Percentiles rank a stretch among this genome's conserved stretches.
phyloP scores from a whole-genome alignment of 202 grass and related monocot genomes.

The Panicum hallii region DNA sequence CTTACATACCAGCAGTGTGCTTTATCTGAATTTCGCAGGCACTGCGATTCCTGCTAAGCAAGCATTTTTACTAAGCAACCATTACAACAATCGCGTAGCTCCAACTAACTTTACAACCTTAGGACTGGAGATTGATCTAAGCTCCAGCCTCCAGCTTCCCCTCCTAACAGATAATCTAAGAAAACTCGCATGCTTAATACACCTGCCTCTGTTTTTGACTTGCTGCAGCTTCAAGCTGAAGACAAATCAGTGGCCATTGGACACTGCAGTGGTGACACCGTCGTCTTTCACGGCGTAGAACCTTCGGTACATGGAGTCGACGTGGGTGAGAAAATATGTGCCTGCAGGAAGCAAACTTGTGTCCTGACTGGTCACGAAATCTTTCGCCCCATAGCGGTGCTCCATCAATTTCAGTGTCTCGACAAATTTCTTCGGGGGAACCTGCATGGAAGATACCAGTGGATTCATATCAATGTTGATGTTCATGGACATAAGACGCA shows the following conservation, averaged over 20 bases:
- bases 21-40: conserved; percentile 4
- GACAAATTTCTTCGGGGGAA: conserved; percentile 74
- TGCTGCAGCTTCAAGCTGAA: background rate
- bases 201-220: conserved; percentile 29
- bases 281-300: conserved; percentile 69
- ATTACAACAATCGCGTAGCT: conserved; percentile 33
- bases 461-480: background rate
- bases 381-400: conserved; percentile 89
- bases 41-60: background rate
- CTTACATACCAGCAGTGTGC: conserved; percentile 30
- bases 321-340: conserved; percentile 86
- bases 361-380: conserved; percentile 86
- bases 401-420: conserved; percentile 84
- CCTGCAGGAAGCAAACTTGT: conserved; percentile 68
- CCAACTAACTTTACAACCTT: conserved; percentile 53
- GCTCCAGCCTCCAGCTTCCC: conserved; percentile 6
- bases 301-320: conserved; percentile 83
- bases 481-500: background rate
- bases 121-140: conserved; percentile 12
- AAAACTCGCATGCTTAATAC: conserved; percentile 24
- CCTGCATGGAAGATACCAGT: conserved; percentile 26
- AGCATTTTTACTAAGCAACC: conserved; percentile 18
- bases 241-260: conserved; percentile 53
- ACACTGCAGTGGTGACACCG: background rate
- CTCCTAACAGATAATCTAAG: conserved; percentile 23